Conservation (phyloP, 2,329 filamentous ascomycete species). For the Colletotrichum salicis region DNA sequence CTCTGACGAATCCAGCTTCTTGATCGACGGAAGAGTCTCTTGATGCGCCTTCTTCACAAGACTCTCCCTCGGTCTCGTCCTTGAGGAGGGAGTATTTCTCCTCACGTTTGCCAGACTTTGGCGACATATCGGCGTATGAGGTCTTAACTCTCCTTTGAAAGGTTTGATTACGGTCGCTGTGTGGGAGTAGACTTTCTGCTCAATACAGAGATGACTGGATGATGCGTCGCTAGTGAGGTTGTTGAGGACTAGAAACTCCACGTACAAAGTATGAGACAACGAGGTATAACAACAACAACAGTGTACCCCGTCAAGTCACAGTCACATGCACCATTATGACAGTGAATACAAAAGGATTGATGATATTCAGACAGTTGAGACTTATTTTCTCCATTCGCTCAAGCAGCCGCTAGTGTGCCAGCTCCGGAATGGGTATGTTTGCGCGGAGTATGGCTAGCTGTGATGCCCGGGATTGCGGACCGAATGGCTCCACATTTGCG, state of each 20-base stretch:
- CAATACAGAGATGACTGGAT: no score
- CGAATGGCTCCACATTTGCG: background rate
- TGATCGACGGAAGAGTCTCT: background rate
- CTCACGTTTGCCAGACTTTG: background rate
- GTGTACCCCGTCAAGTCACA: no score
- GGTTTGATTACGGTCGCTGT: no score
- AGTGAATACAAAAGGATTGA: background rate
- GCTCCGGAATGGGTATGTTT: background rate
- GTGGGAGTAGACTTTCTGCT: no score
- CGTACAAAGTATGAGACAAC: no score
- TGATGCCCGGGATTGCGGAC: background rate
- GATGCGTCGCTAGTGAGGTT: no score
- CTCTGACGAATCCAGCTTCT: background rate
- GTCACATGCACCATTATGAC: no score
- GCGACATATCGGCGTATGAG: background rate
- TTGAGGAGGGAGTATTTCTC: slow-evolving; percentile 22
- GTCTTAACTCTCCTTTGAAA: background rate
- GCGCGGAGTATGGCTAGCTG: background rate
- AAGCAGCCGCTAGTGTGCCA: no score
- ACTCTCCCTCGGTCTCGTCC: slow-evolving; percentile 2
- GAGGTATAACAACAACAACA: no score
- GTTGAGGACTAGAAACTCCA: no score
- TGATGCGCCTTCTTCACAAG: slow-evolving; percentile 1
- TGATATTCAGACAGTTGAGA: background rate
- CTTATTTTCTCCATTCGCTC: no score